These are phyloP conservation scores for Aspergillus ellipticus DNA, from an alignment of 495 filamentous ascomycete species.

Conservation along the genomic window DNA sequence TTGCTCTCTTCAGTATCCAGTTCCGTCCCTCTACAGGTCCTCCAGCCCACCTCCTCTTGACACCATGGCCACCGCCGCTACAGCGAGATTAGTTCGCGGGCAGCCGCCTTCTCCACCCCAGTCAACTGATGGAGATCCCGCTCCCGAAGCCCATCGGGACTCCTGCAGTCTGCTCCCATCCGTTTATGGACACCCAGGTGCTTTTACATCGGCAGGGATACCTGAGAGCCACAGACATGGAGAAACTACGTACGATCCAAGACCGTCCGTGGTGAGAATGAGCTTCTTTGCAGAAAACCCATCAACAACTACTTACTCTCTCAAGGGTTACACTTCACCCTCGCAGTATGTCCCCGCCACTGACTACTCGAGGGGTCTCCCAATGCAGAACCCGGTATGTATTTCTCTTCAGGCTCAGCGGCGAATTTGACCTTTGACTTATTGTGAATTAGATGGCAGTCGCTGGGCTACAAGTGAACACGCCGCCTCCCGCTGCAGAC, in stretches of 20 bases:
- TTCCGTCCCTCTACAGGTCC: neutral
- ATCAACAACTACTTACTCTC: constrained; percentile 2
- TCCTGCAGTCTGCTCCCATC: constrained; percentile 12
- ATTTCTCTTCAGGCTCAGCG: neutral
- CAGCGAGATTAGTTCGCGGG: constrained; percentile 14
- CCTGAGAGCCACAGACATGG: neutral
- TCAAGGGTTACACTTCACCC: constrained; percentile 11
- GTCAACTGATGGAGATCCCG: constrained; percentile 18
- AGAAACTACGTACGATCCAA: constrained; percentile 3
- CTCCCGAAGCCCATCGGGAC: constrained; percentile 15
- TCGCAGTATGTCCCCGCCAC: constrained; percentile 11
- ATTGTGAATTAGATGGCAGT: constrained; percentile 9
- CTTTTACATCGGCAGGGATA: neutral
- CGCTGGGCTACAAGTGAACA: constrained; percentile 21
- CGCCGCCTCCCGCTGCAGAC: constrained; percentile 25
- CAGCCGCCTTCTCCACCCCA: constrained; percentile 28
- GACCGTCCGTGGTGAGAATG: constrained; percentile 12
- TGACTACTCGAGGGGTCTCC: constrained; percentile 15
- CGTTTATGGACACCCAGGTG: constrained; percentile 7
- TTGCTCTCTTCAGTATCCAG: neutral
- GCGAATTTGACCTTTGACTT: neutral
- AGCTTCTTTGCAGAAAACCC: neutral
- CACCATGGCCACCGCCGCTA: constrained; percentile 4
- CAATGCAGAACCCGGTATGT: constrained; percentile 21
- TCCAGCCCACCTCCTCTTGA: neutral